Evolutionary conservation across 2,329 filamentous ascomycete species (phyloP).

Genomic region (Colletotrichum endophyticum): DNA sequence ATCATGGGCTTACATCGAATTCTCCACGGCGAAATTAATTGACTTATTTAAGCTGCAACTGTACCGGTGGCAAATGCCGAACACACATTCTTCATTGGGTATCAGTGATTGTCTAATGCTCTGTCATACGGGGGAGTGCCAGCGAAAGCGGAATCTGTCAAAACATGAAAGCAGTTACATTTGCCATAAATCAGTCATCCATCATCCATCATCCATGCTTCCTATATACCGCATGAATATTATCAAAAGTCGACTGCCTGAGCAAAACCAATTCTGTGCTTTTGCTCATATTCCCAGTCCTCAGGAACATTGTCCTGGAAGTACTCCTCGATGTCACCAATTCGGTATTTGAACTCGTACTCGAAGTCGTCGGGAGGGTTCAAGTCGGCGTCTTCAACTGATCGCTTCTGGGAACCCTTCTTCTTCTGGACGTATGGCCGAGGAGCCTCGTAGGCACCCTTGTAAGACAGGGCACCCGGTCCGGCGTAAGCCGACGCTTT

Average conservation of each 20-base stretch:
- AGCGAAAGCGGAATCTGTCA: not conserved
- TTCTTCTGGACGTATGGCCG: not conserved
- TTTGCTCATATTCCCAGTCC: not conserved
- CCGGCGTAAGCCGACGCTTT: constrained; percentile 2
- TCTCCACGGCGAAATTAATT: not conserved
- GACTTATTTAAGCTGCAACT: not conserved
- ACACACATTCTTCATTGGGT: not conserved
- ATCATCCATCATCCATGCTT: not conserved
- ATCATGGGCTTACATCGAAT: not conserved
- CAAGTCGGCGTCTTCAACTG: not conserved
- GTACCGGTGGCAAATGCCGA: not conserved
- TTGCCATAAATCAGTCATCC: not conserved
- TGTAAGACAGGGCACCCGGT: constrained; percentile 4
- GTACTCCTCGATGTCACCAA: not conserved
- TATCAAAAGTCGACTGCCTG: not conserved
- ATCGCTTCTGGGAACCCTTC: not conserved
- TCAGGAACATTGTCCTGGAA: not conserved
- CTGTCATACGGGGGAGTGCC: not conserved
- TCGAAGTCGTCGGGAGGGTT: not conserved
- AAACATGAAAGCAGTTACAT: not conserved
- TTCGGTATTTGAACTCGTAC: not conserved
- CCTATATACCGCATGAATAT: not conserved
- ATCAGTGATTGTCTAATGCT: not conserved
- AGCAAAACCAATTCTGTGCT: not conserved
- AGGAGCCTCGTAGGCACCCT: not conserved